Evolutionary conservation across 345 rosid genomes (phyloP).

Genomic region (Durio zibethinus): DNA sequence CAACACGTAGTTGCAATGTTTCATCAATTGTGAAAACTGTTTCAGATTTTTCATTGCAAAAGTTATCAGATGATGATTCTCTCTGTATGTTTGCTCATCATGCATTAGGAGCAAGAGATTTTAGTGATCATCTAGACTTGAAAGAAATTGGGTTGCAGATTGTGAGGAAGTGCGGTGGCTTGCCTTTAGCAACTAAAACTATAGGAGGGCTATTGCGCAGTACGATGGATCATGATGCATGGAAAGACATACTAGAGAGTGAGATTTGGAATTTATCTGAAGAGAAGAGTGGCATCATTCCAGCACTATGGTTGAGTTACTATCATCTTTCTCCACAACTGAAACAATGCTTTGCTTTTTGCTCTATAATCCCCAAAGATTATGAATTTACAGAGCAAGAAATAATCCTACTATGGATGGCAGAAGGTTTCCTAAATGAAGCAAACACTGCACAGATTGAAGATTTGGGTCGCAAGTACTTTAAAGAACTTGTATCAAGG

Average conservation of each 20-base stretch:
- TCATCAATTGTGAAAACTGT: neutral
- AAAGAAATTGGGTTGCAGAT: constrained; percentile 11
- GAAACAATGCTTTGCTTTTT: constrained; percentile 21
- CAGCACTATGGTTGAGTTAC: constrained; percentile 18
- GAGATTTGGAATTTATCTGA: constrained; percentile 3
- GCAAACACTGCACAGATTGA: neutral
- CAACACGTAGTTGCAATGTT: constrained; percentile 2
- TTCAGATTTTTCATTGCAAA: neutral
- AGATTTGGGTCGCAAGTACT: constrained; percentile 1
- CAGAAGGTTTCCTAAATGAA: constrained; percentile 22
- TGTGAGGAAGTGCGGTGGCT: neutral
- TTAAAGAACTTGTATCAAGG: neutral
- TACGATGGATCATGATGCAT: neutral
- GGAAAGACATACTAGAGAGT: constrained; percentile 15
- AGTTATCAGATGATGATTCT: constrained; percentile 11
- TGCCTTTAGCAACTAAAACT: constrained; percentile 21
- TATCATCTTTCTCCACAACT: constrained; percentile 19
- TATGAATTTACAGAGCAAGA: neutral
- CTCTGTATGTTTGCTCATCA: constrained; percentile 11
- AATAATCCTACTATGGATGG: constrained; percentile 29
- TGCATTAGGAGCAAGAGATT: constrained; percentile 1
- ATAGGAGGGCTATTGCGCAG: constrained; percentile 7
- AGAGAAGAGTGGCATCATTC: neutral
- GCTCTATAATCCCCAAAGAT: constrained; percentile 13
- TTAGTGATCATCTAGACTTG: neutral